Evolutionary conservation across 306 rosid species (phyloP), one percentile per base, ranked within the genome.

Genomic region (Ziziphus jujuba): DNA sequence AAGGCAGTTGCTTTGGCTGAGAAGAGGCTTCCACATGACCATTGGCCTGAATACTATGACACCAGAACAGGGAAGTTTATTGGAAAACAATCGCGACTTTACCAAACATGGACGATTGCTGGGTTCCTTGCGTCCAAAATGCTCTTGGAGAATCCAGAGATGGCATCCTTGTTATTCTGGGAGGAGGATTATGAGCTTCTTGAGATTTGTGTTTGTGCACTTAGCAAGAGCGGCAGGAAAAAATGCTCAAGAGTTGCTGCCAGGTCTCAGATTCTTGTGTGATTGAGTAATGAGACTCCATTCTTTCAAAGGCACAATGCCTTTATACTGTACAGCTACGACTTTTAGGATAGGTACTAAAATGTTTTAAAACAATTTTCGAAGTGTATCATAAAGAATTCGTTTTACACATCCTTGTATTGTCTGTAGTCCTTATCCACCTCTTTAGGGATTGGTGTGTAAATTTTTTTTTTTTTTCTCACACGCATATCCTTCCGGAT

Each of bases 1-100:
- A 85, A 88, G 75, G 97, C 97, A 5, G 77, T 87, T 67, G 84
- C 73, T 43, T 66, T 84, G 80, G 96, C 95, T 31, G 99, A 90
- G 87, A 81, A 87, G 74, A 84, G 95, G 75, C 82, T 95, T 47
- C 81, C 80, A 38, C 6, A 22, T 13, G 97, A 95, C 69, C 80
- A 72, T 7, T 90, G 99, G 99, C 97, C 99, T 12, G 99, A 95
- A 76, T 95, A 95, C 64, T 95, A 95, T 48, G 99, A 95, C 85
- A 90, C 97, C 3, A 85, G 70, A 62, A 70, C 87, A 0, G 97
- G 97, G 63, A 90, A 72, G 72, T 95, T 95, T 49, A 75, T 95
- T 1, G 97, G 99, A 73, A 95, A 95, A 76, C 99, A 88, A 79
- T 77, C 99, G 0, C 74, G 97, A 49, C 89, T 72, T 59, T 78